phyloP scores from a whole-genome alignment of 306 rosid species.

The Quercus berberidifolia region DNA sequence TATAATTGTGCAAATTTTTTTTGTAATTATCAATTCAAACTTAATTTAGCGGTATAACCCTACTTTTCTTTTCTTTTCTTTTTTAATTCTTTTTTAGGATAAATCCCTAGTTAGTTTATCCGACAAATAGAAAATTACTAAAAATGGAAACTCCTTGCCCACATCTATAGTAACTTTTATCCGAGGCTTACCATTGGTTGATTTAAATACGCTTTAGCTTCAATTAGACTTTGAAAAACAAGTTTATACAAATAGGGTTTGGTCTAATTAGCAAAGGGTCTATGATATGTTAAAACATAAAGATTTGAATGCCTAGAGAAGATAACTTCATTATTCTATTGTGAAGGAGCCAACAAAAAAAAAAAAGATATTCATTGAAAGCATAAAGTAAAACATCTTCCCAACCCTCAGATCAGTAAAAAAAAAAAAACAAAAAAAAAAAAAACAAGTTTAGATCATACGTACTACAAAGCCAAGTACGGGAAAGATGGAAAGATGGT shows the following conservation, averaged over 20 bases:
- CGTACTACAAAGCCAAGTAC: neutral
- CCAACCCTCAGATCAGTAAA: neutral
- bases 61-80: too few relatives aligned
- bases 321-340: neutral
- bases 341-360: neutral
- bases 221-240: too few relatives aligned
- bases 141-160: too few relatives aligned
- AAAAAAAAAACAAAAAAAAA: neutral
- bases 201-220: neutral
- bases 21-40: too few relatives aligned
- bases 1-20: neutral
- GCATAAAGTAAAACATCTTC: neutral
- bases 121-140: too few relatives aligned
- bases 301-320: neutral
- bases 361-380: neutral
- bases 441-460: neutral
- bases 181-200: neutral
- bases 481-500: neutral
- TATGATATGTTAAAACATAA: neutral
- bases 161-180: neutral
- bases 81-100: too few relatives aligned
- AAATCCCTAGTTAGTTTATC: too few relatives aligned
- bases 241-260: neutral
- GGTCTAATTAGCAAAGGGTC: neutral
- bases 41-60: too few relatives aligned